Evolutionary conservation across 495 filamentous ascomycete species (phyloP), one percentile per base, ranked within the genome.

Genomic region (Hypoxylon cercidicola): DNA sequence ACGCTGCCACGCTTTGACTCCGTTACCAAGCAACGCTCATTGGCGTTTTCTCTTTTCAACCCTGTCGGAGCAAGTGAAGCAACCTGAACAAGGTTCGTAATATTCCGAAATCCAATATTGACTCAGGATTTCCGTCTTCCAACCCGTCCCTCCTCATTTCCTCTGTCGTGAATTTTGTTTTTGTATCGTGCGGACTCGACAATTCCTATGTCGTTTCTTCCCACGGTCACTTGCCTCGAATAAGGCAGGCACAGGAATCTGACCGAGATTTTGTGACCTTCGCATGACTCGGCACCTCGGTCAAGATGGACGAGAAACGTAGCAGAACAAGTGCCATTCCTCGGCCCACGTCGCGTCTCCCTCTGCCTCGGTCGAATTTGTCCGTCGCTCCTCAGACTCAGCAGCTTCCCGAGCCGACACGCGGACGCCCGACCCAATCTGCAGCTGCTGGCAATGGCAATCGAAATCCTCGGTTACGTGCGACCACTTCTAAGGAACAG

Each of bases 401-500:
- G 10, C 55, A 55, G 34, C 47, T 55, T 7, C 11, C 48, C 10
- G 60, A 59, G 39, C 59, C 66, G 19, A 45, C 56, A 23, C 61
- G 62, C 40, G 64, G 71, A 43, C 49, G 55, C 35, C n/a, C 60
- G 23, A 55, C 48, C 51, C 52, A 58, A 51, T 32, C 49, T 48
- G 51, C 46, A 23, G 40, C 35, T 19, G 32, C 45, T 20, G 51
- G 60, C 7, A 68, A 64, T 23, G 13, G 60, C 9, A 68, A 63
- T 20, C 77, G 74, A 54, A 77, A 76, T 58, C 76, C 79, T 10
- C 77, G 76, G 40, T 60, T 83, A 7, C 77, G 81, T 25, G 25
- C 79, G 1, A 40, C 77, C 4, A 54, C 77, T 34, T 83, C 81
- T 8, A 75, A 71, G 53, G 79, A 81, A 54, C 79, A 75, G 45